phyloP scores from a whole-genome alignment of 2,329 filamentous ascomycete species.

The Arthrobotrys megalospora region DNA sequence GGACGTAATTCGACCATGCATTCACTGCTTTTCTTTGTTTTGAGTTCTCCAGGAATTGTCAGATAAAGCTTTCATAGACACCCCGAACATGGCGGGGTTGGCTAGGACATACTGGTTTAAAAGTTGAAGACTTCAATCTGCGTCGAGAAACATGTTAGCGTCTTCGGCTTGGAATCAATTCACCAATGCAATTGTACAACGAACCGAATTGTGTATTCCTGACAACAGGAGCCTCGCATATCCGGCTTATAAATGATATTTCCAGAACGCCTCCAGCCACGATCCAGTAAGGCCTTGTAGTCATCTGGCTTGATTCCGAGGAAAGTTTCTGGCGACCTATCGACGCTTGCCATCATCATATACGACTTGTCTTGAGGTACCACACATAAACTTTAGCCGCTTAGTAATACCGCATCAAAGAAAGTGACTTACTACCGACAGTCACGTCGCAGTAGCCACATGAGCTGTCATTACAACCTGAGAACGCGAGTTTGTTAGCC shows the following conservation, averaged over 20 bases:
- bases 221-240: slow-evolving; percentile 85
- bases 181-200: slow-evolving; percentile 65
- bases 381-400: slow-evolving; percentile 1
- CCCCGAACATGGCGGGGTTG: neutral
- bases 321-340: slow-evolving; percentile 18
- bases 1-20: slow-evolving; percentile 80
- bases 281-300: slow-evolving; percentile 81
- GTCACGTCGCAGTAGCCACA: slow-evolving; percentile 58
- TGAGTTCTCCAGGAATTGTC: slow-evolving; percentile 77
- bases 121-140: slow-evolving; percentile 41
- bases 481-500: slow-evolving; percentile 5
- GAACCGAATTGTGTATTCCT: slow-evolving; percentile 82
- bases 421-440: slow-evolving; percentile 43
- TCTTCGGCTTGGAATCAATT: slow-evolving; percentile 31
- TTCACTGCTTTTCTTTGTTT: slow-evolving; percentile 83
- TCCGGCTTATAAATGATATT: slow-evolving; percentile 83
- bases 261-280: slow-evolving; percentile 81
- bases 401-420: slow-evolving; percentile 3
- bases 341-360: slow-evolving; percentile 58
- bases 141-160: neutral
- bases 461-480: slow-evolving; percentile 55
- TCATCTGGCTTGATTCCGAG: slow-evolving; percentile 65
- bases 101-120: slow-evolving; percentile 43
- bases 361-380: slow-evolving; percentile 45
- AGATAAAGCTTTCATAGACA: slow-evolving; percentile 69